phyloP scores from a whole-genome alignment of 352 stramenopile species.

The Pythium grandisporangium region DNA sequence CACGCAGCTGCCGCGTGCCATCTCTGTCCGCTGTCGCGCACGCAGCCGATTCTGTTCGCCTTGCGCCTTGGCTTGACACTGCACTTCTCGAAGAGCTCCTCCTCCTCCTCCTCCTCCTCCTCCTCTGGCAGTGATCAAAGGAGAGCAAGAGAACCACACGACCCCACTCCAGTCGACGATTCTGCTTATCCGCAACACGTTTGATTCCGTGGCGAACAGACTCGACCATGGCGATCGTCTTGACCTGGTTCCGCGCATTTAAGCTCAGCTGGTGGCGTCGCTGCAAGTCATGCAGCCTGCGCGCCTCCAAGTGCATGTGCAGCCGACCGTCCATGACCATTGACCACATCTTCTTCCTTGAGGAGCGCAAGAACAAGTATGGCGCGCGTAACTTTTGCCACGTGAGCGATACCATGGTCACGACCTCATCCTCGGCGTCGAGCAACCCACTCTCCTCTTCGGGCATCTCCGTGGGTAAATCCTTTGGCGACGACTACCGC shows the following conservation, averaged over 20 bases:
- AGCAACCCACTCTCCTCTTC: constrained; percentile 33
- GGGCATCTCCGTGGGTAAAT: too few species aligned
- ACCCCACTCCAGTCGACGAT: too few species aligned
- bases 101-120: too few species aligned
- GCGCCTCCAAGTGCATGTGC: constrained; percentile 61
- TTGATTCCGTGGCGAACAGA: too few species aligned
- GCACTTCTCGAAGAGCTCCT: too few species aligned
- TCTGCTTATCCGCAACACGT: too few species aligned
- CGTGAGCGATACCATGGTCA: constrained; percentile 58
- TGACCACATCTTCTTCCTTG: constrained; percentile 75
- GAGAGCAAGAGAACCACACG: too few species aligned
- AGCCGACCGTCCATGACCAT: constrained; percentile 57
- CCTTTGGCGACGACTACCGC: constrained; percentile 18
- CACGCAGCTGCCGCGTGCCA: too few species aligned
- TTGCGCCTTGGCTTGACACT: too few species aligned
- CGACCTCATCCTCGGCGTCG: constrained; percentile 15
- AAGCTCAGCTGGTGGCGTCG: constrained; percentile 60
- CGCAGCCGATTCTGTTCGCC: too few species aligned
- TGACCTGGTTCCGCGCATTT: constrained; percentile 45
- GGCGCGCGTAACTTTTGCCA: constrained; percentile 72
- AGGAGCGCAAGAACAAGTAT: constrained; percentile 77
- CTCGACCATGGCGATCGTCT: constrained; percentile 49
- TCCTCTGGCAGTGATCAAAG: too few species aligned
- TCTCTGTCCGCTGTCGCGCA: too few species aligned
- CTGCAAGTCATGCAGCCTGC: constrained; percentile 51